Conservation (phyloP, 306 rosid genomes). For the Amphicarpaea edgeworthii region DNA sequence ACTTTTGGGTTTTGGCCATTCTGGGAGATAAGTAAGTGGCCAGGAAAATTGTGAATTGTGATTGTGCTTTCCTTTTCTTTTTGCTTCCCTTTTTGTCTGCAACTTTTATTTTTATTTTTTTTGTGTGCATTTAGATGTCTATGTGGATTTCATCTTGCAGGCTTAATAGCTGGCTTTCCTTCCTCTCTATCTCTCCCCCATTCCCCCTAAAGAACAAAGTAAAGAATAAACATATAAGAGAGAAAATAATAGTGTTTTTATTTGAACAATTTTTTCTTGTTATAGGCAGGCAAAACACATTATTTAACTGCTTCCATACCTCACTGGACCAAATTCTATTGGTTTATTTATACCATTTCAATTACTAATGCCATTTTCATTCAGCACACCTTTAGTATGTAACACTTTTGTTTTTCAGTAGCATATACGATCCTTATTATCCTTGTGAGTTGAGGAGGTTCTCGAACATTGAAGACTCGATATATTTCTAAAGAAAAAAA, state of each 20-base stretch:
- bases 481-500: conserved; percentile 27
- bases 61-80: conserved; percentile 23
- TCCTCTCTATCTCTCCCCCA: neutral
- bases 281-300: conserved; percentile 4
- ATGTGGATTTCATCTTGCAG: conserved; percentile 32
- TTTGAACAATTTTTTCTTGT: conserved; percentile 1
- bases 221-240: neutral
- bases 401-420: conserved; percentile 29
- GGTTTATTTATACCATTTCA: conserved; percentile 21
- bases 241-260: conserved; percentile 22
- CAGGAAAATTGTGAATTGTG: conserved; percentile 26
- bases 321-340: conserved; percentile 31
- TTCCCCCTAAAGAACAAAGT: conserved; percentile 2
- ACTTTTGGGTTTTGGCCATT: conserved; percentile 36
- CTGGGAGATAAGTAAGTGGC: conserved; percentile 25
- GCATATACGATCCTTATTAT: conserved; percentile 24
- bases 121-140: conserved; percentile 20
- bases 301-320: conserved; percentile 14
- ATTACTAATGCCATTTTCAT: conserved; percentile 22
- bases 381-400: conserved; percentile 34
- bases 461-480: conserved; percentile 23
- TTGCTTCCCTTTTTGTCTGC: conserved; percentile 10
- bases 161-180: conserved; percentile 25
- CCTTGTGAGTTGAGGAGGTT: conserved; percentile 35
- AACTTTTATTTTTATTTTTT: neutral